Base-by-base conservation (phyloP, 768 basidiomycete genomes). In the Suillus variegatus region DNA sequence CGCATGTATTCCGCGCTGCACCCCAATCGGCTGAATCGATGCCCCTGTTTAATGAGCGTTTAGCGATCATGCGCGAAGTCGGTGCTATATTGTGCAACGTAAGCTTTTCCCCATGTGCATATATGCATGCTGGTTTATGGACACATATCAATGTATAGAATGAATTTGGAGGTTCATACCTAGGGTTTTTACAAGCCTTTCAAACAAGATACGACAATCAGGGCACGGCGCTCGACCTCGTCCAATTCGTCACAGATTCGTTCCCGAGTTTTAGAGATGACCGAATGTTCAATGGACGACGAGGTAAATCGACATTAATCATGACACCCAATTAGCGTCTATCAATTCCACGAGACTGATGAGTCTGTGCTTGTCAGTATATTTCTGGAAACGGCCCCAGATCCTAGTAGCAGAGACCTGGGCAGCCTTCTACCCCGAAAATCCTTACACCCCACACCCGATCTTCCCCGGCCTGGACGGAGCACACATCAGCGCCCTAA, bases 391-490 rank as follows among this genome's bases (percentile, higher is more conserved):
- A 74, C 88, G 94, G 41, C 89, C 94, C 1, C 94, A 97, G 69
- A 97, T 97, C 64, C 83, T 96, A 46, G 90, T 95, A 40, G 94
- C 94, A 1, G 94, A 97, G 73, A 88, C 87, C 0, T 95, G 93
- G 94, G 94, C 95, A 2, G 94, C 94, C 3, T 95, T 95, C 81
- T 92, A 90, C 75, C 93, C 93, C 1, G 72, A 78, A 4, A 75
- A 80, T 3, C 65, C 67, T 78, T 13, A 69, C 77, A 64, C 74
- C 8, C 70, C 80, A 0, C 94, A 95, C 74, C 94, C 93, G 4
- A 78, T 95, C 51, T 93, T 95, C 77, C 89, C 90, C 4, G 79
- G 82, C 18, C 61, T 70, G 8, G 73, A 73, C 12, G 89, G 88
- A 6, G 79, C 88, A 22, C 81, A 82, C 44, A 92, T 95, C 66